phyloP scores from a whole-genome alignment of 768 basidiomycete genomes.

The Mycena sanguinolenta region DNA sequence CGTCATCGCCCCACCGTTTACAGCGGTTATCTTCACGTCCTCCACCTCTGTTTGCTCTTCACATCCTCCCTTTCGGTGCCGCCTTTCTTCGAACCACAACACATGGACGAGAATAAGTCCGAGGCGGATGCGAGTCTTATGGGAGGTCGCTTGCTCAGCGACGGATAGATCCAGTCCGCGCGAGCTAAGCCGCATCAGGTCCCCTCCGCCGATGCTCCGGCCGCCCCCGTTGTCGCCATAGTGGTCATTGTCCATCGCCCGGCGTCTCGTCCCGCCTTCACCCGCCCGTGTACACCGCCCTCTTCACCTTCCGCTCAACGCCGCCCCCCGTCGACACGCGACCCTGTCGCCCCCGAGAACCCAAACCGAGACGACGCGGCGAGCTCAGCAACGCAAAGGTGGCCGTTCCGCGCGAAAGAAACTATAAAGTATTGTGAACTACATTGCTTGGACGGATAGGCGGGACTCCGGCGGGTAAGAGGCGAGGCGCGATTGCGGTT shows the following conservation, averaged over 20 bases:
- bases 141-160: neutral
- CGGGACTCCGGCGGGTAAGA: no score
- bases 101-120: neutral
- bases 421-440: no score
- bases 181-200: conserved; percentile 1
- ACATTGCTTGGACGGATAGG: no score
- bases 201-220: neutral
- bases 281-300: neutral
- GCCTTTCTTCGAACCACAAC: neutral
- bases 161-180: neutral
- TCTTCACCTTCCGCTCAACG: neutral
- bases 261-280: neutral
- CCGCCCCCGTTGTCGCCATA: neutral
- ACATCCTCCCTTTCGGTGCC: neutral
- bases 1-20: neutral
- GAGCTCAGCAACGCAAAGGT: no score
- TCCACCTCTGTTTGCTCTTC: neutral
- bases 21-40: neutral
- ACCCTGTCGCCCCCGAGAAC: no score
- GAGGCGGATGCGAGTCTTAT: no score
- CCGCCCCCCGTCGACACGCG: no score
- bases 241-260: neutral
- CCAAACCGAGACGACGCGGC: neutral
- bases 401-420: no score
- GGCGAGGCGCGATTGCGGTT: no score